These are phyloP conservation scores for Narthecium ossifragum DNA, from an alignment of 106 monocot species.

Conservation along the genomic window DNA sequence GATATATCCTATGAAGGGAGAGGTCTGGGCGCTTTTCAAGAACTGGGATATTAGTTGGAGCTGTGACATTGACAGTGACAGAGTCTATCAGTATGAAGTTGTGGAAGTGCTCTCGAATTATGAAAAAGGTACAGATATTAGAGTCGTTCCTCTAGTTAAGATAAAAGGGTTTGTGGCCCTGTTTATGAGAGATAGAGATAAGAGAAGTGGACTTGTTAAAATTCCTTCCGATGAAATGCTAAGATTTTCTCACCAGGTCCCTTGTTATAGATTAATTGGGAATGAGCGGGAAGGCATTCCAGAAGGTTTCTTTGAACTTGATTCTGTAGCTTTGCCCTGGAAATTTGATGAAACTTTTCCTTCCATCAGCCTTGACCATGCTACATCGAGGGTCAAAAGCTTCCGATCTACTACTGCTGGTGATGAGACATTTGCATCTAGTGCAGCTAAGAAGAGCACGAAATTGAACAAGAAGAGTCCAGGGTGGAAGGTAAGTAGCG, in stretches of 20 bases:
- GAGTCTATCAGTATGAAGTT: conserved; percentile 32
- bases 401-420: background rate
- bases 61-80: conserved; percentile 7
- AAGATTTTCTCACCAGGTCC: conserved; percentile 63
- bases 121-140: background rate
- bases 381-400: too few relatives aligned
- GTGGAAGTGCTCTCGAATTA: conserved; percentile 44
- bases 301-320: conserved; percentile 61
- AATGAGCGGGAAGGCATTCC: conserved; percentile 48
- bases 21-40: conserved; percentile 50
- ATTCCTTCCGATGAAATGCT: conserved; percentile 37
- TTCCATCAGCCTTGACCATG: conserved; percentile 18
- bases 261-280: conserved; percentile 47
- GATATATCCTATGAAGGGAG: conserved; percentile 35
- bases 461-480: background rate
- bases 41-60: conserved; percentile 24
- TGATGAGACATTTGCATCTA: background rate
- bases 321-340: conserved; percentile 48
- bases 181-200: conserved; percentile 10
- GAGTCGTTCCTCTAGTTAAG: conserved; percentile 23
- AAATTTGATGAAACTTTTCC: conserved; percentile 22
- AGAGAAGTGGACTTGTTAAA: background rate
- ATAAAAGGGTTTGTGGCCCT: conserved; percentile 26
- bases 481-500: background rate
- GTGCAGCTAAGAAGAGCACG: background rate